These are phyloP conservation scores for Boletus holoroseus DNA, from an alignment of 1,284 basidiomycete genomes.

Conservation along the genomic window DNA sequence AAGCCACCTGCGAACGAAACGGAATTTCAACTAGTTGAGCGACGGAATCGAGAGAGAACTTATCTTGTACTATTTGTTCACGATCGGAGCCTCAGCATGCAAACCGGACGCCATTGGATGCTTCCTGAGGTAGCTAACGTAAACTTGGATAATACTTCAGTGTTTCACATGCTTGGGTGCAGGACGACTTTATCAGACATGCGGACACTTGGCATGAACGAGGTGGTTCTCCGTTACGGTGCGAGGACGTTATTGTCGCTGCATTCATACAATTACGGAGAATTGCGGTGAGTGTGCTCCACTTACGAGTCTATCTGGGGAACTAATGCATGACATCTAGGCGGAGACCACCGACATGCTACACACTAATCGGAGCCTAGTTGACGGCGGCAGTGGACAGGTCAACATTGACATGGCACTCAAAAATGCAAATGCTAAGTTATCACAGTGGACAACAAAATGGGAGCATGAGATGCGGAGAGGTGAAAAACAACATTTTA, in stretches of 20 bases:
- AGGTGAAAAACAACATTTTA: conserved; percentile 38
- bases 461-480: conserved; percentile 68
- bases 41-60: conserved; percentile 75
- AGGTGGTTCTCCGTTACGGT: conserved; percentile 49
- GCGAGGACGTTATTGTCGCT: conserved; percentile 73
- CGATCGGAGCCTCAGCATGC: conserved; percentile 75
- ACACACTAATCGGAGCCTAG: conserved; percentile 47
- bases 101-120: conserved; percentile 81
- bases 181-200: conserved; percentile 64
- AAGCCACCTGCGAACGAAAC: conserved; percentile 53
- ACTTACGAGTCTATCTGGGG: not conserved
- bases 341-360: conserved; percentile 73
- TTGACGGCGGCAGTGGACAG: conserved; percentile 47
- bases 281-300: conserved; percentile 53
- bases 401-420: conserved; percentile 67
- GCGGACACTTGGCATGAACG: conserved; percentile 65
- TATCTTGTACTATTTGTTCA: conserved; percentile 80
- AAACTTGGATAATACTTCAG: not conserved
- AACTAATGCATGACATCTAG: conserved; percentile 34
- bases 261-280: conserved; percentile 70
- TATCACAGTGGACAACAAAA: conserved; percentile 61
- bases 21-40: conserved; percentile 59
- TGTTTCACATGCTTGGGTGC: conserved; percentile 12
- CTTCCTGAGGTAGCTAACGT: conserved; percentile 52
- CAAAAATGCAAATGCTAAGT: conserved; percentile 61